A percentile compares a stretch with the other conserved stretches of the same genome.
Evolutionary conservation across 2,329 filamentous ascomycete species (phyloP).

Genomic region (Helotiales sp.): DNA sequence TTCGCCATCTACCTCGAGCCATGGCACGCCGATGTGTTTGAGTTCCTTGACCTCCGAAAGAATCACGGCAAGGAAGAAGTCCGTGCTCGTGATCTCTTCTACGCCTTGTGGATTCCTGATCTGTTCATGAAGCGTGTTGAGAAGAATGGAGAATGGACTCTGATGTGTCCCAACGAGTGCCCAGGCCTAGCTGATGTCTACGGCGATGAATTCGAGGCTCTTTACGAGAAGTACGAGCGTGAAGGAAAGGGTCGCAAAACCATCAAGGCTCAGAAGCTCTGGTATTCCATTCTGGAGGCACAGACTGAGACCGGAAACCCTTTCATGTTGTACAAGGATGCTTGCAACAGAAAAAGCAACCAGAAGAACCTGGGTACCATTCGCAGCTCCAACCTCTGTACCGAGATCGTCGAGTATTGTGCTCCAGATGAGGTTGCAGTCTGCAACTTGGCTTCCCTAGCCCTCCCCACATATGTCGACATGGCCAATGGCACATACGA

Average conservation of each 20-base stretch:
- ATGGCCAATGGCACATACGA: conserved; percentile 82
- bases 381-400: conserved; percentile 97
- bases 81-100: conserved; percentile 94
- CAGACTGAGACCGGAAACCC: conserved; percentile 99
- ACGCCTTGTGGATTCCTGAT: conserved; percentile 97
- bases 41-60: conserved; percentile 97
- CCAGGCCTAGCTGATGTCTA: conserved; percentile 95
- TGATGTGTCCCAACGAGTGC: conserved; percentile 98
- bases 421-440: conserved; percentile 98
- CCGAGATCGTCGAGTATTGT: conserved; percentile 96
- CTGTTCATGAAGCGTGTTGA: conserved; percentile 99
- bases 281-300: conserved; percentile 97
- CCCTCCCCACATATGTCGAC: conserved; percentile 89
- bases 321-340: conserved; percentile 99
- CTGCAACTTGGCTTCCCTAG: conserved; percentile 94
- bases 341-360: conserved; percentile 98
- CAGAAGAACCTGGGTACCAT: conserved; percentile 99
- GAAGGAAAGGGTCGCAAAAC: conserved; percentile 87
- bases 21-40: conserved; percentile 97
- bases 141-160: conserved; percentile 93
- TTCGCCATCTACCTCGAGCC: conserved; percentile 99
- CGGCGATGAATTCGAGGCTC: conserved; percentile 92
- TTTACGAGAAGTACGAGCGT: conserved; percentile 91
- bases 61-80: conserved; percentile 99
- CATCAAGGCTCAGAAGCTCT: conserved; percentile 96